Conservation (phyloP, 257 asterid genomes). For the Solanum ahanhuiri region DNA sequence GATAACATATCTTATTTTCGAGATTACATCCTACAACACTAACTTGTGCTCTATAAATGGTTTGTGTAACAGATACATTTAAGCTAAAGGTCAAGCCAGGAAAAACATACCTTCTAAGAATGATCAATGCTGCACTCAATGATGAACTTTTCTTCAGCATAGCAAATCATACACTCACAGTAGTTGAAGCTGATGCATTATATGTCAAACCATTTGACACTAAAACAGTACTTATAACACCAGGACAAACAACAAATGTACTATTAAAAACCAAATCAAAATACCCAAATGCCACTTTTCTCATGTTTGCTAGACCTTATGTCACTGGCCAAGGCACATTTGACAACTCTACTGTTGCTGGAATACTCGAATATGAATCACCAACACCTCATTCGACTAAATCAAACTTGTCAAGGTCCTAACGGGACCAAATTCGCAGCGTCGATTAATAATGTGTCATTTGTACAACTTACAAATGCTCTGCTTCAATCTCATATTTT, state of each 20-base stretch:
- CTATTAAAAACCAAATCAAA: constrained; percentile 22
- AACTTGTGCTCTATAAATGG: background rate
- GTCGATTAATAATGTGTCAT: constrained; percentile 35
- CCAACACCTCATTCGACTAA: background rate
- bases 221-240: constrained; percentile 22
- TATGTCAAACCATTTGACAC: constrained; percentile 30
- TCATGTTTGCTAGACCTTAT: constrained; percentile 27
- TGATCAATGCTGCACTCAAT: constrained; percentile 37
- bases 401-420: constrained; percentile 34
- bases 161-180: constrained; percentile 36
- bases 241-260: constrained; percentile 42
- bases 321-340: constrained; percentile 33
- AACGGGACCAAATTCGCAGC: constrained; percentile 30
- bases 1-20: background rate
- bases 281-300: constrained; percentile 15
- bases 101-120: constrained; percentile 21
- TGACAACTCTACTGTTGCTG: constrained; percentile 40
- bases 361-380: constrained; percentile 28
- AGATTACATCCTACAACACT: background rate
- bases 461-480: constrained; percentile 27
- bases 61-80: constrained; percentile 16
- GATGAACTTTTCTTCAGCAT: constrained; percentile 30
- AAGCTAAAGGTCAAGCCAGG: constrained; percentile 21
- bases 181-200: constrained; percentile 36
- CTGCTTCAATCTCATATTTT: constrained; percentile 29